Percentiles rank a stretch among this genome's conserved stretches.
Conservation (phyloP, 495 filamentous ascomycete genomes). For the Xylona heveae region DNA sequence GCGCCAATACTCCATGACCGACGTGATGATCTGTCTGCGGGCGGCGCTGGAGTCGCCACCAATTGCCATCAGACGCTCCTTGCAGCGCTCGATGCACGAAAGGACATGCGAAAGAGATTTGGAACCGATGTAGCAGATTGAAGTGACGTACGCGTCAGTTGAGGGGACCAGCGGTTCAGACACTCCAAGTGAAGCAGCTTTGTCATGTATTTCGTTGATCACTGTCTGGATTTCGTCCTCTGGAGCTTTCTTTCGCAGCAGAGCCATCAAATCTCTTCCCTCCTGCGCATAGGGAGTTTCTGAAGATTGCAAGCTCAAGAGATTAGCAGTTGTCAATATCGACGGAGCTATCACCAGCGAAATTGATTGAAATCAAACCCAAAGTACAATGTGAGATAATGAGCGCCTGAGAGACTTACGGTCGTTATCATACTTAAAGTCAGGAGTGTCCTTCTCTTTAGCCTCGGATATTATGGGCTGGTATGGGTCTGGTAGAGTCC, state of each 20-base stretch:
- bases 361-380: too few relatives aligned
- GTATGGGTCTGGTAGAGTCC: slow-evolving; percentile 74
- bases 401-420: slow-evolving; percentile 39
- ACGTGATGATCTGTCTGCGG: slow-evolving; percentile 68
- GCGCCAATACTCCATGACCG: slow-evolving; percentile 82
- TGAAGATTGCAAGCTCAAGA: too few relatives aligned
- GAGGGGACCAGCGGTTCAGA: slow-evolving; percentile 56
- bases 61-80: slow-evolving; percentile 66
- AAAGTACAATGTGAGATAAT: too few relatives aligned
- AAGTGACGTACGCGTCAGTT: slow-evolving; percentile 81
- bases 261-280: slow-evolving; percentile 53
- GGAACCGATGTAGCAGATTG: slow-evolving; percentile 76
- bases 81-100: slow-evolving; percentile 88
- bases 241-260: slow-evolving; percentile 62
- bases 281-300: slow-evolving; percentile 63
- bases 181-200: slow-evolving; percentile 42
- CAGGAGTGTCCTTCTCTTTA: slow-evolving; percentile 82
- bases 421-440: slow-evolving; percentile 75
- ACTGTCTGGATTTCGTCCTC: slow-evolving; percentile 62
- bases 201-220: slow-evolving; percentile 54
- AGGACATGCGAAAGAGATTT: slow-evolving; percentile 93
- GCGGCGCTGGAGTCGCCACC: slow-evolving; percentile 50
- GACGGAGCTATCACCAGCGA: too few relatives aligned
- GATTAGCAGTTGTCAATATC: background rate
- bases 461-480: slow-evolving; percentile 59